Conservation (phyloP, 2,329 filamentous ascomycete species). For the Colletotrichum costaricense region DNA sequence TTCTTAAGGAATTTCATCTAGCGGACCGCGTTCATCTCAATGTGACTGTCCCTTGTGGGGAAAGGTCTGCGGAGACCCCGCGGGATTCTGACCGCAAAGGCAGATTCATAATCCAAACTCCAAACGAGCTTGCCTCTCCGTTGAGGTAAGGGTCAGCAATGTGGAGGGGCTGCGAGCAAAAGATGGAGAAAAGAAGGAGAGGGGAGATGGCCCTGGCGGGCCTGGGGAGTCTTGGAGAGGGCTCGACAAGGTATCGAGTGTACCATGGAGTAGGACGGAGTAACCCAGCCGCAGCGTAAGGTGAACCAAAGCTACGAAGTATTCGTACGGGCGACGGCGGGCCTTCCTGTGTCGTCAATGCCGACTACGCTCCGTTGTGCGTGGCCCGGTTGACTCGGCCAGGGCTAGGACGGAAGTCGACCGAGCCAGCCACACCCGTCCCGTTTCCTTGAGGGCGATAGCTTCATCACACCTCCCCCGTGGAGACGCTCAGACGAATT, state of each 20-base stretch:
- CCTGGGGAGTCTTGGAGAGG: background rate
- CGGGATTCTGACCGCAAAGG: constrained; percentile 32
- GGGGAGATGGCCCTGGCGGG: constrained; percentile 3
- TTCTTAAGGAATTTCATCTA: constrained; percentile 19
- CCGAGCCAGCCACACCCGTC: constrained; percentile 25
- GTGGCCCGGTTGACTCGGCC: constrained; percentile 24
- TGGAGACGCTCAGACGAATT: constrained; percentile 25
- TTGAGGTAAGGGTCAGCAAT: constrained; percentile 11
- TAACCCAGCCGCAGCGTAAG: too few relatives aligned
- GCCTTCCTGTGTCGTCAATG: constrained; percentile 22
- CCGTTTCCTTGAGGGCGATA: constrained; percentile 10
- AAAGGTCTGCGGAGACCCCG: constrained; percentile 34
- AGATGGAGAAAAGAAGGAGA: constrained; percentile 29
- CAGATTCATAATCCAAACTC: constrained; percentile 29
- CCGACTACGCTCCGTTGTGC: constrained; percentile 26
- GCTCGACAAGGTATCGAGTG: background rate
- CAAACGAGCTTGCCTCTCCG: constrained; percentile 27
- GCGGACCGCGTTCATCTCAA: constrained; percentile 14
- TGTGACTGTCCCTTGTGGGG: constrained; percentile 28
- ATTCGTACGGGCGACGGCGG: background rate
- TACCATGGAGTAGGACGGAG: too few relatives aligned
- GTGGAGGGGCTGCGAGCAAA: constrained; percentile 23
- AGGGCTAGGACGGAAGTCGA: constrained; percentile 36
- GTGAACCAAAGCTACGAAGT: background rate
- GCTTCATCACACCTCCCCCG: constrained; percentile 20